Evolutionary conservation across 73 alveolate genomes (phyloP), one percentile per base, ranked within the genome.

Genomic region (Paramecium sexaurelia): DNA sequence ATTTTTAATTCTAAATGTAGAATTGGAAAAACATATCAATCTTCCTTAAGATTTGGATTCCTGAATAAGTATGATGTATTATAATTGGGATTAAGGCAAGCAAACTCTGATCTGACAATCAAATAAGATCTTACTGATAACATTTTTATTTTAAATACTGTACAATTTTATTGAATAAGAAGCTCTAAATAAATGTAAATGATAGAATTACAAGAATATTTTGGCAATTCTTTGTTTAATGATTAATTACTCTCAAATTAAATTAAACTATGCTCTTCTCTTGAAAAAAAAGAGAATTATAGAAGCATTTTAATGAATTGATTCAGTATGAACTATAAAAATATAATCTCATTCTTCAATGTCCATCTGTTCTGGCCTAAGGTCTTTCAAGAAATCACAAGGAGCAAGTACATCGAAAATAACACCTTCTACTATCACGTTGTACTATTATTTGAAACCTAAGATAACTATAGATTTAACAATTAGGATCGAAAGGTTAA

Each of bases 351-450:
- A 51, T 51, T 51, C 67, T 51, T 51, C 67, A 6, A 5, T n/a
- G 15, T 51, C 67, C 17, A 6, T 51, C 6, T 15, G 3, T 51
- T 51, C 33, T 4, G 13, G 2, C 6, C 3, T 2, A 5, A 51
- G 6, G 7, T 61, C 83, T 1, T 61, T 32, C 24, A 61, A 32
- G 2, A 73, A 22, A 39, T 73, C 87, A 20, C 36, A 22, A 33
- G 87, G 87, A 15, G 87, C 87, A 1, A 73, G 17, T 9, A 35
- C 87, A 36, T 73, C 67, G 5, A 73, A 73, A 15, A 73, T 9
- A 73, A 73, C 87, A 6, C 57, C 57, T 19, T 39, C 87, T 22
- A 73, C 66, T 7, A n/a, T 19, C 5, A 73, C 87, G 35, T 73
- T 73, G 37, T 73, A 73, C 19, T 73, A 36, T 9, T 73, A 73